A percentile compares a stretch with the other conserved stretches of the same genome.
These are phyloP conservation scores for Mycena polygramma DNA, from an alignment of 768 basidiomycete genomes.

Conservation along the genomic window DNA sequence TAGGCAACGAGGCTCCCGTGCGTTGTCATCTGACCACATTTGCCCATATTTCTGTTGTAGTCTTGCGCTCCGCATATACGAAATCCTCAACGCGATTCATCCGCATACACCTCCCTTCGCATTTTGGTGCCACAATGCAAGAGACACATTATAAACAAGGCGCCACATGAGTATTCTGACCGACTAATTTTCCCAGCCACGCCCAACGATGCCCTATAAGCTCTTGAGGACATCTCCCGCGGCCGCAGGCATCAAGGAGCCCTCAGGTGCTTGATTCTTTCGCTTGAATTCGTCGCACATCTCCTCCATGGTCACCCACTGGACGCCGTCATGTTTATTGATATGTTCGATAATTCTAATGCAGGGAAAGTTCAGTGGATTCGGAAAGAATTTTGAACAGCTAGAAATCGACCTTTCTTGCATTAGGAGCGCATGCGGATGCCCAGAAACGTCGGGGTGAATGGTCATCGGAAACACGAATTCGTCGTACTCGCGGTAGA, in stretches of 20 bases:
- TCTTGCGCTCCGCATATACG: too few species aligned
- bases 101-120: too few species aligned
- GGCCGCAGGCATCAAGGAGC: conserved; percentile 48
- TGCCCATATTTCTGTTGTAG: too few species aligned
- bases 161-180: too few species aligned
- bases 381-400: neutral
- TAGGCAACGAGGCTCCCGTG: too few species aligned
- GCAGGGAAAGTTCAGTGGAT: neutral
- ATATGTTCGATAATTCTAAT: conserved; percentile 82
- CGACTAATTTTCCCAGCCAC: too few species aligned
- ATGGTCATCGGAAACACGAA: conserved; percentile 85
- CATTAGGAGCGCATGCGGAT: conserved; percentile 81
- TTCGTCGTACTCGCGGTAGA: conserved; percentile 67
- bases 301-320: conserved; percentile 80
- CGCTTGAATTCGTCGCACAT: conserved; percentile 74
- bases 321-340: conserved; percentile 74
- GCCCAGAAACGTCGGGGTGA: conserved; percentile 77
- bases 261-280: conserved; percentile 60
- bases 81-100: too few species aligned
- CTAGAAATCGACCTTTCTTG: conserved; percentile 56
- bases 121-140: too few species aligned
- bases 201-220: neutral
- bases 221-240: neutral
- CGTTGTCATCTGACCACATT: too few species aligned
- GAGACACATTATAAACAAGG: too few species aligned